Conservation (phyloP, 2,329 filamentous ascomycete species). For the Diaporthe helianthi region DNA sequence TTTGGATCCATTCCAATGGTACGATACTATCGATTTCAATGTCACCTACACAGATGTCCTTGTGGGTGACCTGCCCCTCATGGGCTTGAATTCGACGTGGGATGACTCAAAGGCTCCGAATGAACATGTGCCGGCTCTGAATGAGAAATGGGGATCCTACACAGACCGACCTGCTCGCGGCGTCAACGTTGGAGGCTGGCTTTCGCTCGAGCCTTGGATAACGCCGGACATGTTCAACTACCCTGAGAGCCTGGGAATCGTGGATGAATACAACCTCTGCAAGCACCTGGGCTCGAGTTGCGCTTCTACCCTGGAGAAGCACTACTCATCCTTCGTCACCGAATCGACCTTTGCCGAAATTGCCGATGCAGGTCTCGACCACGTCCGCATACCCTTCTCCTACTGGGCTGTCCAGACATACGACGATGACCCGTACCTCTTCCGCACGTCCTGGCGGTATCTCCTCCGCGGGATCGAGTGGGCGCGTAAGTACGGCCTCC, state of each 20-base stretch:
- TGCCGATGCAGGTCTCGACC: constrained; percentile 85
- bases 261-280: constrained; percentile 89
- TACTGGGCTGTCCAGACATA: constrained; percentile 95
- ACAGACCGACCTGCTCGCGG: constrained; percentile 81
- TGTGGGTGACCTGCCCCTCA: constrained; percentile 86
- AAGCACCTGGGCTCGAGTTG: constrained; percentile 72
- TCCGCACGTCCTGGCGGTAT: constrained; percentile 90
- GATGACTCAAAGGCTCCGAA: constrained; percentile 84
- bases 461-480: constrained; percentile 92
- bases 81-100: constrained; percentile 86
- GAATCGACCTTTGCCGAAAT: constrained; percentile 87
- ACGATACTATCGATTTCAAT: constrained; percentile 89
- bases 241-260: constrained; percentile 68
- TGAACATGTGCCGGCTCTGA: constrained; percentile 77
- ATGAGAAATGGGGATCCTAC: constrained; percentile 79
- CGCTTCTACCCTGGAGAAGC: constrained; percentile 77
- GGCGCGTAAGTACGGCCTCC: constrained; percentile 87
- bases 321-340: constrained; percentile 89
- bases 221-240: constrained; percentile 86
- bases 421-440: constrained; percentile 84
- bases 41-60: constrained; percentile 87
- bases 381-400: constrained; percentile 93
- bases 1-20: constrained; percentile 91
- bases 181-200: constrained; percentile 93
- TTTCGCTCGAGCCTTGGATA: constrained; percentile 93